phyloP scores from a whole-genome alignment of 176 grass and related monocot species.

The Oryza longistaminata region DNA sequence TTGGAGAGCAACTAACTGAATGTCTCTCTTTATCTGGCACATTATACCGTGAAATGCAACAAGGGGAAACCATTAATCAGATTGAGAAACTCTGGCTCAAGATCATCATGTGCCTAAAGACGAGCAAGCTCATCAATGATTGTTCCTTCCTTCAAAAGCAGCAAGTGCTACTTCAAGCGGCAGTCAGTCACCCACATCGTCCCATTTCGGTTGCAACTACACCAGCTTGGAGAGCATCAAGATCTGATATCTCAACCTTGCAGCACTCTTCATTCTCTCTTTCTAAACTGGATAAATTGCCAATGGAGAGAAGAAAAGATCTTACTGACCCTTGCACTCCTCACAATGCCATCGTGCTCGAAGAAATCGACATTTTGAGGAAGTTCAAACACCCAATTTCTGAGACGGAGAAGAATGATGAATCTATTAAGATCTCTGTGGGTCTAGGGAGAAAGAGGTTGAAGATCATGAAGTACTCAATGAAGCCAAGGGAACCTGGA shows the following conservation, averaged over 20 bases:
- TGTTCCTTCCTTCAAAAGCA: conserved; percentile 38
- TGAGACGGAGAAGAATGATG: neutral
- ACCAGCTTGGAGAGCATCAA: conserved; percentile 31
- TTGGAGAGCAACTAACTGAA: conserved; percentile 56
- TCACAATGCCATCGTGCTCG: neutral
- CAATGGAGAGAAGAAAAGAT: conserved; percentile 6
- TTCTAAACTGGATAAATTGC: conserved; percentile 26
- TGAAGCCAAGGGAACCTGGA: conserved; percentile 24
- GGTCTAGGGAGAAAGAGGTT: conserved; percentile 50
- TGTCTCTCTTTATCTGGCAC: conserved; percentile 43
- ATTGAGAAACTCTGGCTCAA: conserved; percentile 56
- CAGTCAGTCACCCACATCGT: conserved; percentile 41
- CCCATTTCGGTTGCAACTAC: conserved; percentile 50
- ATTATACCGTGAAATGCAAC: conserved; percentile 27
- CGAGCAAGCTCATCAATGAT: conserved; percentile 46
- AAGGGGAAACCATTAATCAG: conserved; percentile 43
- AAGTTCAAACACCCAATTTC: neutral
- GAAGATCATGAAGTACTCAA: conserved; percentile 46
- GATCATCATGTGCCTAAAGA: conserved; percentile 43
- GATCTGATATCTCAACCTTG: neutral
- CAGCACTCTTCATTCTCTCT: neutral
- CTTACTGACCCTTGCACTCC: neutral
- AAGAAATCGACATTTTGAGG: conserved; percentile 15
- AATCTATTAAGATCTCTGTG: conserved; percentile 32
- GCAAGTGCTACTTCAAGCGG: conserved; percentile 45